phyloP scores from a whole-genome alignment of 1,284 basidiomycete species.

The Pyrrhoderma lamaoense region DNA sequence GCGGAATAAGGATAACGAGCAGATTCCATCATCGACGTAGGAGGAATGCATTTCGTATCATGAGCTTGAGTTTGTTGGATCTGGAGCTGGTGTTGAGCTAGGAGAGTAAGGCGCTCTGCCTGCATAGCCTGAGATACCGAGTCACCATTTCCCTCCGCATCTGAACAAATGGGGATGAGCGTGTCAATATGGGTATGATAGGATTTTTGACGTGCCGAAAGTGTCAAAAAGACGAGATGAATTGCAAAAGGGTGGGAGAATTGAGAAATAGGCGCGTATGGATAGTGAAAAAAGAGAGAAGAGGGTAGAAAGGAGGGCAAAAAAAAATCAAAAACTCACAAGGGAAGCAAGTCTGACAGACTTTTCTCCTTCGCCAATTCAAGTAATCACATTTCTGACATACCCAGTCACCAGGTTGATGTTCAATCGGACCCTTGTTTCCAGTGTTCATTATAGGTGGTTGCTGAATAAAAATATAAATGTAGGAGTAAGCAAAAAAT shows the following conservation, averaged over 20 bases:
- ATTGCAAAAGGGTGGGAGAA: too few species aligned
- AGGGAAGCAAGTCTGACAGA: slow-evolving; percentile 83
- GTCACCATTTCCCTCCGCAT: slow-evolving; percentile 78
- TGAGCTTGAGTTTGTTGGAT: not conserved
- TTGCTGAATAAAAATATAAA: slow-evolving; percentile 38
- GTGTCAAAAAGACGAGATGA: too few species aligned
- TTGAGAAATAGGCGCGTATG: too few species aligned
- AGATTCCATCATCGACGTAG: not conserved
- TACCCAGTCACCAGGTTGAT: slow-evolving; percentile 89
- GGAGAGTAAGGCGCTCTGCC: slow-evolving; percentile 70
- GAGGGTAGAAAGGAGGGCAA: slow-evolving; percentile 11
- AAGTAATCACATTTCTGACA: slow-evolving; percentile 78
- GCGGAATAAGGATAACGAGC: not conserved
- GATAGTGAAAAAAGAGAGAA: too few species aligned
- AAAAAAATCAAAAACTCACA: slow-evolving; percentile 40
- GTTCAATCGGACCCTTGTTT: slow-evolving; percentile 75
- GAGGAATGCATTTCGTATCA: too few species aligned
- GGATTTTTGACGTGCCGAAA: slow-evolving; percentile 12
- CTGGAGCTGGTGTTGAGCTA: slow-evolving; percentile 42
- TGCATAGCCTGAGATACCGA: slow-evolving; percentile 75
- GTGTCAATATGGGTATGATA: slow-evolving; percentile 19
- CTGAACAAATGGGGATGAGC: slow-evolving; percentile 29
- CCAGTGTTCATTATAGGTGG: slow-evolving; percentile 85
- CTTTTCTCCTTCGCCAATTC: slow-evolving; percentile 80
- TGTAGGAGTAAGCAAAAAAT: not conserved